Base-by-base conservation (phyloP, 306 rosid genomes). In the Lupinus albus region DNA sequence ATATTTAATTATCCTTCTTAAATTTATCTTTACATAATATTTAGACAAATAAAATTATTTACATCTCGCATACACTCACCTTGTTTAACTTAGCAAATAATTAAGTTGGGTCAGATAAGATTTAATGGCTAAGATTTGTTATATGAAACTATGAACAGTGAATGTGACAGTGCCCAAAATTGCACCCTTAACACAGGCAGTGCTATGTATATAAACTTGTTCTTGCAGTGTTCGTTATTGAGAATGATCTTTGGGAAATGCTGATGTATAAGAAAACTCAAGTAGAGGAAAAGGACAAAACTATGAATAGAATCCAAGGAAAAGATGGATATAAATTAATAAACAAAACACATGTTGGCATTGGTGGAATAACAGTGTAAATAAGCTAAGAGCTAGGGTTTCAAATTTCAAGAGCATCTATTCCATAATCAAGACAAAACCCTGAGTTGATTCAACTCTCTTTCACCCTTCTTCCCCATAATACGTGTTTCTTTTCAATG, bases 331-430 rank as follows among this genome's bases (percentile, higher is more conserved):
- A 42, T 21, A 20, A 64, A 57, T 39, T 38, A 72, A 60, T 32
- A 38, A 47, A 67, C 16, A 67, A 42, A 47, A 78, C 28, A 64
- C 46, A 74, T 42, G 61, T 33, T 76, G 78, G 80, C 61, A 64
- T 62, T 74, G 75, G 79, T 17, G 68, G 73, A 70, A 70, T 58
- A 67, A 33, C 76, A 66, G 78, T 73, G 70, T 60, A 80, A 76
- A 78, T 76, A 56, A 59, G 60, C 64, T 66, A 75, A 11, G n/a
- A 75, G 84, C 85, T 89, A 81, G 93, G 91, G 86, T 83, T 89
- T 87, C 83, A 79, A 86, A 84, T 83, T 89, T 87, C 83, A 79
- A 86, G 79, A 77, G 86, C 86, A 81, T 84, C 85, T 76, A 83
- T 73, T 75, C 64, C 73, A 64, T 80, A 80, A 80, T 77, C 74